Conservation (phyloP, 441 rosid genomes). For the Corymbia calophylla region DNA sequence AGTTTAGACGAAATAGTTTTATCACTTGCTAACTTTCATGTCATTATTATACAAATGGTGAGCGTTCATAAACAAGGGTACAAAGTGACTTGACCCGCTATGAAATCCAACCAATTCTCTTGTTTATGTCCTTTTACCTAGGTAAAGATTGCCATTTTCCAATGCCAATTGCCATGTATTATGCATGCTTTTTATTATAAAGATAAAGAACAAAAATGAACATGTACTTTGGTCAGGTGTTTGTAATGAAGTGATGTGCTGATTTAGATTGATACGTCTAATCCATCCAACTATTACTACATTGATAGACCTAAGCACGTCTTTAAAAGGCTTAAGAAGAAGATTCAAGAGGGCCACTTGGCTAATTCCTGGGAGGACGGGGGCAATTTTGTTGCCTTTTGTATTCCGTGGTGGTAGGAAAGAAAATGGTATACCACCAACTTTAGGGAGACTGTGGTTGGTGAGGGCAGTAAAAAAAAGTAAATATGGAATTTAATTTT, state of each 20-base stretch:
- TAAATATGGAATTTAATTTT: too few species aligned
- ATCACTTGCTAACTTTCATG: not conserved
- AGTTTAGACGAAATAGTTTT: too few species aligned
- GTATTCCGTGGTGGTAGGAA: too few species aligned
- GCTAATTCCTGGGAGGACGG: too few species aligned
- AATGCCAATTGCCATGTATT: not conserved
- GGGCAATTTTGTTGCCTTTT: too few species aligned
- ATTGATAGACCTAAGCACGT: not conserved
- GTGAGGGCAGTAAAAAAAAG: too few species aligned
- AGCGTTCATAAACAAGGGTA: not conserved
- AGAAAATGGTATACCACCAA: too few species aligned
- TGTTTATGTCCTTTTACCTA: not conserved
- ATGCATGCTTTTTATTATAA: not conserved
- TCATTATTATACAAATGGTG: not conserved
- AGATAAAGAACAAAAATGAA: not conserved
- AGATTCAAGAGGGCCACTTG: too few species aligned
- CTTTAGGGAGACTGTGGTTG: too few species aligned
- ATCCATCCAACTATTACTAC: not conserved
- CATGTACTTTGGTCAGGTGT: not conserved
- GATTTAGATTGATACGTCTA: not conserved
- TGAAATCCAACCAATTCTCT: not conserved
- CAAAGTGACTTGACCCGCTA: too few species aligned
- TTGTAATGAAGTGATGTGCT: not conserved
- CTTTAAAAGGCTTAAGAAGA: too few species aligned
- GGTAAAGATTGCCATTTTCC: not conserved